Evolutionary conservation across 2,329 filamentous ascomycete genomes (phyloP).

Genomic region (Laburnicola sp.): DNA sequence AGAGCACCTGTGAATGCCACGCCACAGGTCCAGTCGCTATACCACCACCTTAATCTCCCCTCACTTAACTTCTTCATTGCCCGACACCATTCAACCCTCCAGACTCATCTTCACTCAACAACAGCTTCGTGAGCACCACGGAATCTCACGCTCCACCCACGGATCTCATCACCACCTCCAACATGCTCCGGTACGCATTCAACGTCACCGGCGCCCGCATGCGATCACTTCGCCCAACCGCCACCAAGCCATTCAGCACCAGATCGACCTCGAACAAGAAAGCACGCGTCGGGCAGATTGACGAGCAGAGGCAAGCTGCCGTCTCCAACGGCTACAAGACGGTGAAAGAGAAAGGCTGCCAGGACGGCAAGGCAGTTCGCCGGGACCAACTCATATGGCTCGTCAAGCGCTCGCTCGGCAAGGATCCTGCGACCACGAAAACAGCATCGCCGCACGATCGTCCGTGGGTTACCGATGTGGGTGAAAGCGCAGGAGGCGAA

Average conservation of each 20-base stretch:
- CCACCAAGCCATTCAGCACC: neutral
- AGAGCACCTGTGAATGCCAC: constrained; percentile 2
- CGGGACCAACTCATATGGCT: constrained; percentile 20
- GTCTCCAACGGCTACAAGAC: constrained; percentile 8
- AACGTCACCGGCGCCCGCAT: neutral
- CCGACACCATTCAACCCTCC: neutral
- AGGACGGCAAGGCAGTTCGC: constrained; percentile 8
- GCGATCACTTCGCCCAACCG: neutral
- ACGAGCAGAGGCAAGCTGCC: constrained; percentile 2
- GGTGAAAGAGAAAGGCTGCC: constrained; percentile 2
- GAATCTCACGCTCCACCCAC: neutral
- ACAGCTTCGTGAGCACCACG: neutral
- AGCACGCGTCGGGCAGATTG: constrained; percentile 1
- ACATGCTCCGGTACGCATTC: constrained; percentile 5
- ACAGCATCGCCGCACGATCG: constrained; percentile 2
- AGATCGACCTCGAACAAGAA: neutral
- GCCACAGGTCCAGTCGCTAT: neutral
- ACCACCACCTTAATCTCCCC: neutral
- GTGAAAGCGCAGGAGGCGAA: neutral
- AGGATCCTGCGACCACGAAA: neutral
- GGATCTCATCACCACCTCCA: neutral
- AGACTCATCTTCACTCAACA: neutral
- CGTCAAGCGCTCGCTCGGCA: constrained; percentile 17
- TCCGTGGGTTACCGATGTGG: neutral
- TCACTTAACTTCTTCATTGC: neutral